Base-by-base conservation (phyloP, 208 protist species). In the Leishmania aethiopica region DNA sequence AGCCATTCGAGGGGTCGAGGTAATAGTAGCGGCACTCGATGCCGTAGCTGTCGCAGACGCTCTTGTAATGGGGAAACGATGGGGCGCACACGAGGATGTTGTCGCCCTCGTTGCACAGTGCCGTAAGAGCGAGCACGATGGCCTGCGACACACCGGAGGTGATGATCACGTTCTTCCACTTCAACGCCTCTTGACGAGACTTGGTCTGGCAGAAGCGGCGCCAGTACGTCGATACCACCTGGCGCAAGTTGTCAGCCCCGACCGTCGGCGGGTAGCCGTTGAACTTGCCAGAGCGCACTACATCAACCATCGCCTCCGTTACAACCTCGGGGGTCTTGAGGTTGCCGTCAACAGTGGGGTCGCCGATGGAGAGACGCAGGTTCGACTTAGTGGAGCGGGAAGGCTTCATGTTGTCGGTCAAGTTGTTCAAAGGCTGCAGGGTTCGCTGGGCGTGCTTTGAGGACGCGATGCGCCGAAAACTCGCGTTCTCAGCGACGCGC, bases 31-130 rank as follows among this genome's bases (percentile, higher is more conserved):
- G 84, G 55, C 85, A 81, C 72, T 98, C 86, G 77, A 99, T 90
- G 60, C 85, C 92, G 78, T 97, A 93, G 67, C 87, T 80, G 49
- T 93, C 91, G 73, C 90, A 96, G 17, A 98, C 89, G 51, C 94
- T 97, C 45, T 96, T 87, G 91, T 99, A 99, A 35, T 98, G 91
- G n/a, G 97, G 94, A 84, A 99, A 99, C 66, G 94, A 91, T 40
- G 98, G 98, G 35, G 81, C 81, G 49, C 95, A 96, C 28, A 99
- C 71, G n/a, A 99, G 92, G 51, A 99, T 90, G 79, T 98, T 98
- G 76, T 98, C 90, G 49, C 95, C 96, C 70, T 77, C 78, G 79
- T 98, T 92, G 77, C 85, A 88, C 19, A 99, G 62, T 5, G 87
- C 95, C 5, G 83, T 86, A 73, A 99, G 84, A 51, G 90, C 91